Evolutionary conservation across 2,329 filamentous ascomycete genomes (phyloP).

Genomic region (Hawksworthiomyces lignivorus): DNA sequence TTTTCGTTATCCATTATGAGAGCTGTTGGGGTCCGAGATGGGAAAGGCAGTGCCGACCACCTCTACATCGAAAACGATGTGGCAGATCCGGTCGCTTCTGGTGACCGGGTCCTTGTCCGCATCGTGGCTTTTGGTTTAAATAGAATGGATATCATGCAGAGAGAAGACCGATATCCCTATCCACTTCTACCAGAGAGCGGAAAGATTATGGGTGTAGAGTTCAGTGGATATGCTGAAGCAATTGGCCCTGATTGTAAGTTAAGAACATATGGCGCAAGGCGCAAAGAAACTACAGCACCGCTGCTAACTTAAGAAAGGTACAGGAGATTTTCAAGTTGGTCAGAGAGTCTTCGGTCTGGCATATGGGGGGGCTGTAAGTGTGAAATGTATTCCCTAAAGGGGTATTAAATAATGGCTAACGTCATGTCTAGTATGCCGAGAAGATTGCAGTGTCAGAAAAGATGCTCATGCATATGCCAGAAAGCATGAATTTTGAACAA

Average conservation of each 20-base stretch:
- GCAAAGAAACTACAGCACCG: no score
- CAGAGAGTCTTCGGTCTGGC: constrained; percentile 1
- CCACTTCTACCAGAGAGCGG: constrained; percentile 1
- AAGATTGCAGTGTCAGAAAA: constrained; percentile 3
- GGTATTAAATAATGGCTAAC: no score
- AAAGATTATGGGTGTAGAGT: constrained; percentile 4
- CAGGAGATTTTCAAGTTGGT: constrained; percentile 1
- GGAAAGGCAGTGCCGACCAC: constrained; percentile 3
- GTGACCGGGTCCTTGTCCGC: background rate
- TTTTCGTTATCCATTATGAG: background rate
- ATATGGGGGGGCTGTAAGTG: constrained; percentile 1
- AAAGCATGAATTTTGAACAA: constrained; percentile 24
- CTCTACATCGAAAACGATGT: constrained; percentile 4
- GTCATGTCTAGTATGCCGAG: background rate
- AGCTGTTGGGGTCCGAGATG: constrained; percentile 2
- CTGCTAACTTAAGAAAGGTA: no score
- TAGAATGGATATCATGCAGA: constrained; percentile 4
- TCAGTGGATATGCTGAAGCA: background rate
- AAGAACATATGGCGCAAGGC: no score
- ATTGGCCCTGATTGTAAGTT: background rate
- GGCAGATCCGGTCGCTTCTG: background rate
- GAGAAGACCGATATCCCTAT: constrained; percentile 3
- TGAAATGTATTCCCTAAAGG: no score
- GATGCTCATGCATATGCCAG: constrained; percentile 21
- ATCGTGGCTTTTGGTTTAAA: constrained; percentile 4